These are phyloP conservation scores for Parsonsia alboflavescens DNA, from an alignment of 257 asterid genomes.

Conservation along the genomic window DNA sequence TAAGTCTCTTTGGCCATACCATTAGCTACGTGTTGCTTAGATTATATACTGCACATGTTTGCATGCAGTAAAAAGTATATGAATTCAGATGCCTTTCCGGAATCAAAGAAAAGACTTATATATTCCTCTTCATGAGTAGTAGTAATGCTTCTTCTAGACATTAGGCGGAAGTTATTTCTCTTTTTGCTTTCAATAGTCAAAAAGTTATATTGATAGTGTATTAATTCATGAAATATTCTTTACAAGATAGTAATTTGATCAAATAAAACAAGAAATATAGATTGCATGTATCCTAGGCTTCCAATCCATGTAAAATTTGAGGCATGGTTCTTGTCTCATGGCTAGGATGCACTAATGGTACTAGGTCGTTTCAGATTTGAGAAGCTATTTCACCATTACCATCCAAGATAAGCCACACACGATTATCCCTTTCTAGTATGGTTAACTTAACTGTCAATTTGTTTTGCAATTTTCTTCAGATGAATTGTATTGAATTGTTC, in stretches of 20 bases:
- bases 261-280: neutral
- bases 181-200: neutral
- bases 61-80: neutral
- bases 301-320: neutral
- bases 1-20: neutral
- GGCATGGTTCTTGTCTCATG: neutral
- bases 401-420: neutral
- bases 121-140: neutral
- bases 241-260: neutral
- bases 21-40: neutral
- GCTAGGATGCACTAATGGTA: too few species aligned
- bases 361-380: neutral
- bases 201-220: neutral
- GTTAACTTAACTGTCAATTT: neutral
- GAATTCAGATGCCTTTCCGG: neutral
- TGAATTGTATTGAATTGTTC: neutral
- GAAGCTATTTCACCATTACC: neutral
- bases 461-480: neutral
- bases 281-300: neutral
- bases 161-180: neutral
- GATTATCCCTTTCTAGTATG: neutral
- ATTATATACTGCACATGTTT: too few species aligned
- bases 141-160: neutral
- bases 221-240: neutral
- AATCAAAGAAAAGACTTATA: too few species aligned